Base-by-base conservation (phyloP, 495 filamentous ascomycete species). In the Podospora pseudopauciseta region DNA sequence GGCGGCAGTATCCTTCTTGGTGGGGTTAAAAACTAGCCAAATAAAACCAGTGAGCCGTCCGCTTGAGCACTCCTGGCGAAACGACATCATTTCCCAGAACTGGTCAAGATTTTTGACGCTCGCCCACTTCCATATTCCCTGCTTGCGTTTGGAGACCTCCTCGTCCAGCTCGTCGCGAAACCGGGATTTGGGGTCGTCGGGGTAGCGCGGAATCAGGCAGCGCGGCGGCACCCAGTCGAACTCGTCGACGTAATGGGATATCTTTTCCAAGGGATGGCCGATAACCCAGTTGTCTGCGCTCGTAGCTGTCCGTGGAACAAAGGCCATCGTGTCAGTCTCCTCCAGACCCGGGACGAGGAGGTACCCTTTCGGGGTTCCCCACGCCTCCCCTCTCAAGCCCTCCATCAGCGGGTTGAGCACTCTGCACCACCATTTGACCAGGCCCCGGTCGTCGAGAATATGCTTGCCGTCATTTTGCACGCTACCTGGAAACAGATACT, bases 31-130 rank as follows among this genome's bases (percentile, higher is more conserved):
- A 11, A 97, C 88, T 30, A 97, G 77, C 95, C 95, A 99, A 13
- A 98, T 81, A 73, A 99, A 99, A 0, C 95, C 96, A 0, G 97
- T 96, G 65, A 97, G 77, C 23, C 93, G 83, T 3, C 95, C 95
- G 16, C 92, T 89, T 27, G 93, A 94, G 74, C 95, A 99, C 77
- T 99, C 95, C 75, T 98, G 95, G 32, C 95, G 84, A 74, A 92
- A 97, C 16, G 93, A 90, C 95, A 99, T 98, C 87, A 95, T 89
- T 66, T 99, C 95, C 95, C 95, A 99, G 77, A 99, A 99, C 70
- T 94, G 89, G 34, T 94, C 92, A 34, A 98, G 77, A 0, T 89
- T 90, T 70, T 81, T 87, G 19, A 97, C 89, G 71, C 89, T 93
- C 71, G 86, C 89, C 95, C 95, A 99, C 63, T 86, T 80, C 0